Conservation (phyloP, 2,329 filamentous ascomycete species). For the Colletotrichum tamarilloi region DNA sequence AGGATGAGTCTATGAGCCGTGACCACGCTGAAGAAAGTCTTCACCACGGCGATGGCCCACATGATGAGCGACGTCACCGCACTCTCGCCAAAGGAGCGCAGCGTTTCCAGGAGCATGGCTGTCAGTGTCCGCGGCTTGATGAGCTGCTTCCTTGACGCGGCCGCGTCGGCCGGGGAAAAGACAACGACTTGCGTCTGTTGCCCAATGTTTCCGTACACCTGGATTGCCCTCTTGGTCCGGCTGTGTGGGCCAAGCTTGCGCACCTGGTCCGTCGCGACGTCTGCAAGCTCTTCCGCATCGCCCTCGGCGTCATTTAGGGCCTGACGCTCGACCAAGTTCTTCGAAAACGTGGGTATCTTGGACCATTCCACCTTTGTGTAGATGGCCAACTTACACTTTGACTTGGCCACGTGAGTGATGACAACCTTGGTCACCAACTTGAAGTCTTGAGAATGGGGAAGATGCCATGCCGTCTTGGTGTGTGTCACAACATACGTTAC, state of each 20-base stretch:
- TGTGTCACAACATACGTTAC: conserved; percentile 74
- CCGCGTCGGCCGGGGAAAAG: conserved; percentile 62
- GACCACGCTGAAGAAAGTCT: conserved; percentile 73
- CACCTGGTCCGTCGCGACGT: conserved; percentile 82
- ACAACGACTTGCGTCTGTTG: conserved; percentile 72
- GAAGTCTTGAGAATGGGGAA: conserved; percentile 84
- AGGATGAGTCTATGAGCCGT: conserved; percentile 82
- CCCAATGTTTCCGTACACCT: conserved; percentile 82
- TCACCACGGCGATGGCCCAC: conserved; percentile 75
- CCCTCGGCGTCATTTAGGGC: conserved; percentile 80
- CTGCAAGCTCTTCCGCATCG: conserved; percentile 79
- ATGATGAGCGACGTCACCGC: conserved; percentile 81
- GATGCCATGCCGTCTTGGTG: conserved; percentile 79
- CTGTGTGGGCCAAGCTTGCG: conserved; percentile 78
- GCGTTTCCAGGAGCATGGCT: conserved; percentile 77
- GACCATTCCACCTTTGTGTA: conserved; percentile 92
- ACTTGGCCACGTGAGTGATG: conserved; percentile 93
- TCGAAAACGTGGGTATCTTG: conserved; percentile 70
- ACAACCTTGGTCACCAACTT: conserved; percentile 89
- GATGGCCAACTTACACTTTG: conserved; percentile 89
- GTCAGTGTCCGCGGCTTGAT: conserved; percentile 72
- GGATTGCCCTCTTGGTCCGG: conserved; percentile 80
- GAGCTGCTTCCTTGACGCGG: conserved; percentile 64
- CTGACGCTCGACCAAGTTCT: conserved; percentile 72
- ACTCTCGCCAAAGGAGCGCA: conserved; percentile 79